These are phyloP conservation scores for Aspergillus oerlinghausenensis DNA, from an alignment of 2,329 filamentous ascomycete species.

Conservation along the genomic window DNA sequence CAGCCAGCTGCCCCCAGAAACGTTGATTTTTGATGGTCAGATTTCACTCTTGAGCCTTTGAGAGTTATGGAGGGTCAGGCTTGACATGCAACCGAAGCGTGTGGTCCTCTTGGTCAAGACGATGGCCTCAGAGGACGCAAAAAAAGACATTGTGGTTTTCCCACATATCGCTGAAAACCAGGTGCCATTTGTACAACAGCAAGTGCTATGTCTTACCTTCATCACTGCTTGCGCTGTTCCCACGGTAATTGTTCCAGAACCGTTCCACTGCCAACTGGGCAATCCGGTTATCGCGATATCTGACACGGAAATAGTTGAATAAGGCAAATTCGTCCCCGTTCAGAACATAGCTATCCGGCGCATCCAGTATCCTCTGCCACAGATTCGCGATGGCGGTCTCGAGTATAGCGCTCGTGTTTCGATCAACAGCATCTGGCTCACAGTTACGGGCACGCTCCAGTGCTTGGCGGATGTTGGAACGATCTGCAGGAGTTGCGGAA, in stretches of 20 bases:
- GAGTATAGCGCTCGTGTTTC: slow-evolving; percentile 60
- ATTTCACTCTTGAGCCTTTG: no score
- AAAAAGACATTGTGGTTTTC: background rate
- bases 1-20: background rate
- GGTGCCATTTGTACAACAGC: background rate
- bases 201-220: slow-evolving; percentile 19
- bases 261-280: slow-evolving; percentile 52
- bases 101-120: background rate
- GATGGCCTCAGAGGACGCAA: background rate
- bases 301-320: slow-evolving; percentile 76
- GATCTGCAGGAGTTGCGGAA: slow-evolving; percentile 25
- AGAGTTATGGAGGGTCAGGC: background rate
- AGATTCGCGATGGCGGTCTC: slow-evolving; percentile 60
- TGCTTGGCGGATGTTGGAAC: slow-evolving; percentile 57
- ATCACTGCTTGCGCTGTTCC: slow-evolving; percentile 19
- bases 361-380: slow-evolving; percentile 62
- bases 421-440: slow-evolving; percentile 61
- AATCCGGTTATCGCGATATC: slow-evolving; percentile 53
- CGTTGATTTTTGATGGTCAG: background rate
- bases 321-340: slow-evolving; percentile 73
- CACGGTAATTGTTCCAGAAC: slow-evolving; percentile 49
- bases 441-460: slow-evolving; percentile 72
- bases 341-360: slow-evolving; percentile 68
- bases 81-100: background rate
- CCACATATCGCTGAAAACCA: background rate